Evolutionary conservation across 1,139 yeast genomes (phyloP).

Genomic region (Pichiaceae sp.): DNA sequence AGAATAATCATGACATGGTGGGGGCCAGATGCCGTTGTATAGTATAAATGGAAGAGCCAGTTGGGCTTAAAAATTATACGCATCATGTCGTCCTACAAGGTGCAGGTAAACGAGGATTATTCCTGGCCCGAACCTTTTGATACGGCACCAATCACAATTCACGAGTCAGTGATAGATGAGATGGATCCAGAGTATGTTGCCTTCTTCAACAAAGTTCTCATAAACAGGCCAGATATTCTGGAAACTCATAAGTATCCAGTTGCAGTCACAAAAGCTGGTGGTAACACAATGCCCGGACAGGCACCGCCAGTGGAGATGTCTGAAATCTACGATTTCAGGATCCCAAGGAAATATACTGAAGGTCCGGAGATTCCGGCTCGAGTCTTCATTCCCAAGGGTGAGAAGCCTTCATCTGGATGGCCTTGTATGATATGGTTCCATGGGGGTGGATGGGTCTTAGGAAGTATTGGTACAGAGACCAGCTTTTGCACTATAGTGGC

Average conservation of each 20-base stretch:
- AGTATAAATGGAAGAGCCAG: no score
- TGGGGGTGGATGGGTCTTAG: slow-evolving; percentile 40
- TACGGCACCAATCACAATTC: background rate
- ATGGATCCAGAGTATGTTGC: slow-evolving; percentile 21
- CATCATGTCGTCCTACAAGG: background rate
- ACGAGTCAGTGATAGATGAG: background rate
- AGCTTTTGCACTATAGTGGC: slow-evolving; percentile 37
- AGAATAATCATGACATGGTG: no score
- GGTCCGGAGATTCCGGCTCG: slow-evolving; percentile 19
- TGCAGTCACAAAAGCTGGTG: slow-evolving; percentile 30
- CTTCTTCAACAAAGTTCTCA: slow-evolving; percentile 22
- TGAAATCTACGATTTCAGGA: slow-evolving; percentile 21
- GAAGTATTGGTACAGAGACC: slow-evolving; percentile 36
- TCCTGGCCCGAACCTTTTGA: background rate
- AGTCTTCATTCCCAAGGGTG: slow-evolving; percentile 21
- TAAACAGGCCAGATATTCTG: slow-evolving; percentile 27
- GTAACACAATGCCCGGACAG: slow-evolving; percentile 26
- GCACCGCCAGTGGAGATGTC: slow-evolving; percentile 18
- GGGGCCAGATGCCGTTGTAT: no score
- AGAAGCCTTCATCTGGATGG: slow-evolving; percentile 32
- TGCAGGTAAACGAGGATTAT: background rate
- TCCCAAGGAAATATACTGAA: slow-evolving; percentile 28
- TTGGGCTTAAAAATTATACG: no score
- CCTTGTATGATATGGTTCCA: slow-evolving; percentile 40
- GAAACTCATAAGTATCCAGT: slow-evolving; percentile 36